Evolutionary conservation across 768 basidiomycete genomes (phyloP).

Genomic region (Lactarius quietus): DNA sequence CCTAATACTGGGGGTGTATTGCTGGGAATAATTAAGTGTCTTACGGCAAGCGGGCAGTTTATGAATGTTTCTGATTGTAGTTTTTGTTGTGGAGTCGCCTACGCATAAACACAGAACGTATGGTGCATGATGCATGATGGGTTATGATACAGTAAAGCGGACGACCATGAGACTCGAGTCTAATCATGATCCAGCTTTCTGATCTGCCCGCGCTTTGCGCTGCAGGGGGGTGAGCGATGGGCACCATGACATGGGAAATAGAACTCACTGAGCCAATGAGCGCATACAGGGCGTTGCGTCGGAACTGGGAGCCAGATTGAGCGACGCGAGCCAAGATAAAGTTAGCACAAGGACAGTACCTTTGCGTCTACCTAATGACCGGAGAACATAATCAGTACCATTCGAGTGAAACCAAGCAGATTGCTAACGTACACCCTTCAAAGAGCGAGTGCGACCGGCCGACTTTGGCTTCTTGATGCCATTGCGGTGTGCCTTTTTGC

Average conservation of each 20-base stretch:
- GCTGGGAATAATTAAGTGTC: neutral
- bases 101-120: constrained; percentile 17
- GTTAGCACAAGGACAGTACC: constrained; percentile 39
- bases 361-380: constrained; percentile 68
- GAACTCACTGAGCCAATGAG: constrained; percentile 67
- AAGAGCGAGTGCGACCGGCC: constrained; percentile 66
- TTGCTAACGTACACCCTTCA: constrained; percentile 91
- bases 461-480: constrained; percentile 82
- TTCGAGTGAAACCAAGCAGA: constrained; percentile 30
- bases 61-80: constrained; percentile 28
- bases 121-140: constrained; percentile 21
- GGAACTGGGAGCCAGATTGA: constrained; percentile 53
- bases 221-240: constrained; percentile 31
- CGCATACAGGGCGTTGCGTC: constrained; percentile 74
- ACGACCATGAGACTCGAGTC: constrained; percentile 2
- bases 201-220: constrained; percentile 65
- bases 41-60: neutral
- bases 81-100: constrained; percentile 27
- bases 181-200: constrained; percentile 47
- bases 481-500: constrained; percentile 95
- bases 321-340: neutral
- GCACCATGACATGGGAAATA: neutral
- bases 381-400: constrained; percentile 12
- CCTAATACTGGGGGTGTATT: neutral
- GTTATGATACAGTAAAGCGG: constrained; percentile 20